Conservation (phyloP, 306 rosid genomes). For the Cucurbita maxima region DNA sequence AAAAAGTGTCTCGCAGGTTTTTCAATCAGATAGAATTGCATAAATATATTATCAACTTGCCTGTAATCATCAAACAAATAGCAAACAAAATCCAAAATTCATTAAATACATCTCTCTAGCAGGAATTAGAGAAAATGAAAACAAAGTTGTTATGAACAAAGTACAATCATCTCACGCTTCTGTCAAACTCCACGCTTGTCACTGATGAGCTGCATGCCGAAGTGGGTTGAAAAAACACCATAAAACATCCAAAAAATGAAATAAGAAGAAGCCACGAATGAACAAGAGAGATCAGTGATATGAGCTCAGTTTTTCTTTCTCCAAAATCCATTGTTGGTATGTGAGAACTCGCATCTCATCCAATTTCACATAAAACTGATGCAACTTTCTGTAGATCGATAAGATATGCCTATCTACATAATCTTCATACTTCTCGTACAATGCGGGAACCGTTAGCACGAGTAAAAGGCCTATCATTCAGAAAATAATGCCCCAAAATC, state of each 20-base stretch:
- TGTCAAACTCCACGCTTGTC: background rate
- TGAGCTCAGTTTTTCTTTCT: conserved; percentile 58
- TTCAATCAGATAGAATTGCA: background rate
- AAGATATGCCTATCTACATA: conserved; percentile 42
- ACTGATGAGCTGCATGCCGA: background rate
- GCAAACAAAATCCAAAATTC: background rate
- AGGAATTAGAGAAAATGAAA: background rate
- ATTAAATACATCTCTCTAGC: conserved; percentile 1
- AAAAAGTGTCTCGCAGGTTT: too few species aligned
- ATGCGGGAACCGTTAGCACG: conserved; percentile 66
- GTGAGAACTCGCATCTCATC: conserved; percentile 33
- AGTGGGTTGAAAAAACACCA: background rate
- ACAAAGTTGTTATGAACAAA: conserved; percentile 3
- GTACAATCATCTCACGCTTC: background rate
- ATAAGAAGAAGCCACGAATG: background rate
- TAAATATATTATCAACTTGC: background rate
- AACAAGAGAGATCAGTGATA: background rate
- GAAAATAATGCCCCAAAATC: conserved; percentile 9
- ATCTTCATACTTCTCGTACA: conserved; percentile 70
- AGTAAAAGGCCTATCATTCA: conserved; percentile 52
- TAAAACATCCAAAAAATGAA: background rate
- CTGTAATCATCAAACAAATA: background rate
- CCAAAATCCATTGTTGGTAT: conserved; percentile 42
- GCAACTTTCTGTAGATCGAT: conserved; percentile 36
- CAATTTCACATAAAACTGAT: conserved; percentile 40